These are phyloP conservation scores for Bruguiera hainesii DNA, from an alignment of 441 rosid species.

Conservation along the genomic window DNA sequence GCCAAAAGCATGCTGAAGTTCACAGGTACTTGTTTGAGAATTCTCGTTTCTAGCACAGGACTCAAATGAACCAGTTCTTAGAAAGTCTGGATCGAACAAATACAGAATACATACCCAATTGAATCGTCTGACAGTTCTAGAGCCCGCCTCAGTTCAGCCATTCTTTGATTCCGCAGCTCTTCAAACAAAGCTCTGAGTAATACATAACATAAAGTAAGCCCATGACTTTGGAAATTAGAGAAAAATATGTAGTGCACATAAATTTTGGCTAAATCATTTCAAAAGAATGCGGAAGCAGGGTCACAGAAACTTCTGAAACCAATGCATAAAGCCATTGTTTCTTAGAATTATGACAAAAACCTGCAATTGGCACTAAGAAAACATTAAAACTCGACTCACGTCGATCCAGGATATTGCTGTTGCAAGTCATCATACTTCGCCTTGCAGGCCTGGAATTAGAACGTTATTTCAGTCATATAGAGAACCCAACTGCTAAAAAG, in stretches of 20 bases:
- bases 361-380: not conserved
- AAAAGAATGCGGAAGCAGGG: too few relatives aligned
- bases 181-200: conserved; percentile 70
- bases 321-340: too few relatives aligned
- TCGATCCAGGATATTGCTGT: conserved; percentile 58
- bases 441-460: conserved; percentile 57
- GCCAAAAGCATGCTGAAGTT: not conserved
- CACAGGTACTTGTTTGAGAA: not conserved
- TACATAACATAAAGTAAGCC: conserved; percentile 11
- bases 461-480: not conserved
- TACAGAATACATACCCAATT: conserved; percentile 60
- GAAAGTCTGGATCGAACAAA: conserved; percentile 3
- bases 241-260: not conserved
- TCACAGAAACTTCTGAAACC: too few relatives aligned
- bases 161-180: conserved; percentile 74
- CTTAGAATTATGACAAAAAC: not conserved
- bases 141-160: conserved; percentile 69
- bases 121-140: conserved; percentile 68
- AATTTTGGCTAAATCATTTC: not conserved
- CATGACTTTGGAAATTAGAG: not conserved
- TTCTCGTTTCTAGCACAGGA: not conserved
- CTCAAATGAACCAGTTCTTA: not conserved
- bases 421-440: conserved; percentile 76
- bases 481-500: not conserved
- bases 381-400: conserved; percentile 36